These are phyloP conservation scores for Selenicereus undatus DNA, from an alignment of 148 eudicot species.

Conservation along the genomic window DNA sequence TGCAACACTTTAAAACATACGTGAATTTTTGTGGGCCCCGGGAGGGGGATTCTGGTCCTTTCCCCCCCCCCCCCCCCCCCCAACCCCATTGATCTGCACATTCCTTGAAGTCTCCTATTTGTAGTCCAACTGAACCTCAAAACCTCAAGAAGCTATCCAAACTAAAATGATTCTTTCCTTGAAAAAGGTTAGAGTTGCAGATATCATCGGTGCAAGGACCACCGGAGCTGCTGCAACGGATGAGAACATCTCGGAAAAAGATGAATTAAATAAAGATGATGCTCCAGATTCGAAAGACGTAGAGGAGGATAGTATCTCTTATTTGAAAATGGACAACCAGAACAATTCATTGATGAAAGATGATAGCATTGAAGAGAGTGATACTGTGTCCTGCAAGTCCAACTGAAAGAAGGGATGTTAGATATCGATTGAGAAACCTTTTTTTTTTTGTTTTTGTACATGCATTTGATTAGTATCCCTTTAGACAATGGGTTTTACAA, in stretches of 20 bases:
- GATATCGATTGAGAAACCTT: not conserved
- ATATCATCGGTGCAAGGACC: constrained; percentile 30
- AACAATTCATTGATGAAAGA: constrained; percentile 25
- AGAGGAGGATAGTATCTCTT: constrained; percentile 37
- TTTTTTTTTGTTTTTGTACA: constrained; percentile 23
- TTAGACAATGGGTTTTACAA: no score
- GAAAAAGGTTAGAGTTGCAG: constrained; percentile 59
- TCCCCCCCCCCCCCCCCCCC: no score
- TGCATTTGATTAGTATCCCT: constrained; percentile 1
- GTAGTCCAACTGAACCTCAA: no score
- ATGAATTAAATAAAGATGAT: constrained; percentile 22
- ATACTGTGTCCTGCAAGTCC: constrained; percentile 25
- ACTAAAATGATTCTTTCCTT: not conserved
- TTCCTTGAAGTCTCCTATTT: no score
- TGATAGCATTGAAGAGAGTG: constrained; percentile 28
- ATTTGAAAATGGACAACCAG: constrained; percentile 40
- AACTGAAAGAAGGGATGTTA: constrained; percentile 8
- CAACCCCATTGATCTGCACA: no score
- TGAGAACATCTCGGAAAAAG: constrained; percentile 14
- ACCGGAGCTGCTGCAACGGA: constrained; percentile 12
- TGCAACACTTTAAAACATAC: not conserved
- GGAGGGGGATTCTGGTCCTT: not conserved
- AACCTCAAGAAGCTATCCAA: not conserved
- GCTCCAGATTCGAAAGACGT: constrained; percentile 21
- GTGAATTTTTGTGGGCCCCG: not conserved